Percentiles rank a stretch among this genome's conserved stretches.
These are phyloP conservation scores for Trypanosoma congolense DNA, from an alignment of 208 protist species.

Conservation along the genomic window DNA sequence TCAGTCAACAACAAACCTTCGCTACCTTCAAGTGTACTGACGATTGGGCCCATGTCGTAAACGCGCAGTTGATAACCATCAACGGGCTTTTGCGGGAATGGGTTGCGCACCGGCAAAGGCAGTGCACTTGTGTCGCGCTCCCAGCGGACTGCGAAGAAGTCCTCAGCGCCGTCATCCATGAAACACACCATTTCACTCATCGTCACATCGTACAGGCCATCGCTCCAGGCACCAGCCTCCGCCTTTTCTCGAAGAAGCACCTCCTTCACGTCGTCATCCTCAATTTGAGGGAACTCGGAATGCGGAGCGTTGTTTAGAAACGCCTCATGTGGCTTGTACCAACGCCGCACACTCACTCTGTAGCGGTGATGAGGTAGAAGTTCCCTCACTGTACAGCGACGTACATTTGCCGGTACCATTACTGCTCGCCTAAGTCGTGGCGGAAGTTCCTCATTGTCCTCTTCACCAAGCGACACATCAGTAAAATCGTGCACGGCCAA, in stretches of 20 bases:
- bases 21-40: constrained; percentile 26
- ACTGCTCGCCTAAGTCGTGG: constrained; percentile 12
- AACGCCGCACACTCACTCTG: constrained; percentile 76
- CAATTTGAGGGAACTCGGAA: constrained; percentile 6
- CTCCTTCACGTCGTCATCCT: constrained; percentile 32
- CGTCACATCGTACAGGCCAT: constrained; percentile 60
- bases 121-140: constrained; percentile 58
- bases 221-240: constrained; percentile 72
- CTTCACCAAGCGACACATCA: constrained; percentile 50
- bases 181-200: constrained; percentile 76
- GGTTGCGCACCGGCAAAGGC: constrained; percentile 38
- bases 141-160: constrained; percentile 78
- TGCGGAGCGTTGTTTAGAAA: constrained; percentile 25
- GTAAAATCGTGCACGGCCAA: constrained; percentile 68
- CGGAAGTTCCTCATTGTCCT: constrained; percentile 22
- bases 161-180: constrained; percentile 65
- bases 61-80: constrained; percentile 74
- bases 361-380: constrained; percentile 75
- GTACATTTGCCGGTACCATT: constrained; percentile 51
- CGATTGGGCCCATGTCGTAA: constrained; percentile 63
- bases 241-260: constrained; percentile 45
- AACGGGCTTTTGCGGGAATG: constrained; percentile 35
- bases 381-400: constrained; percentile 51
- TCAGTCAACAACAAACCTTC: constrained; percentile 39
- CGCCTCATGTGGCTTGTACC: constrained; percentile 67